Percentiles rank a stretch among this genome's conserved stretches.
Evolutionary conservation across 208 protist species (phyloP).

Genomic region (Leishmania major): DNA sequence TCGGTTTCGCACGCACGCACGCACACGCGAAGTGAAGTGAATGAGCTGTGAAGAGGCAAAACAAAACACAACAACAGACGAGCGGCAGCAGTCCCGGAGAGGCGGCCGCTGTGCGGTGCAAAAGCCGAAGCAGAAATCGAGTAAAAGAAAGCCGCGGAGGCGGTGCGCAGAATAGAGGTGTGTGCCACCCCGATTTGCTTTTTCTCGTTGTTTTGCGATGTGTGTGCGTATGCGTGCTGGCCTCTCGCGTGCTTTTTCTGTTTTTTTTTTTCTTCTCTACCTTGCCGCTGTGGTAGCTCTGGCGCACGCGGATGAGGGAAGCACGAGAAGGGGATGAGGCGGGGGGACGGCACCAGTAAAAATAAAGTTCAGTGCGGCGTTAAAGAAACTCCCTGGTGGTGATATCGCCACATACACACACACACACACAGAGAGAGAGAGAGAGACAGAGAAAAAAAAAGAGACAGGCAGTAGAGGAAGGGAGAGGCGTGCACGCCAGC

Average conservation of each 20-base stretch:
- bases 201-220: not conserved
- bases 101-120: not conserved
- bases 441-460: not conserved
- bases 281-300: not conserved
- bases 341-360: not conserved
- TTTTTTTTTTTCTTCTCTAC: not conserved
- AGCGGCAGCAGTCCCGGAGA: not conserved
- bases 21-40: not conserved
- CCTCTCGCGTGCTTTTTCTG: not conserved
- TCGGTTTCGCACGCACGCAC: not conserved
- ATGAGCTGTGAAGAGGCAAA: not conserved
- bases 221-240: not conserved
- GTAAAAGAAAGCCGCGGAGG: not conserved
- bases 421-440: not conserved
- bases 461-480: not conserved
- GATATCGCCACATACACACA: not conserved
- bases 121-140: not conserved
- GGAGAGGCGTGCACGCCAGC: not conserved
- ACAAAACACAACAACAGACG: slow-evolving; percentile 7
- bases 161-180: not conserved
- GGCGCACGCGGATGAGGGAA: not conserved
- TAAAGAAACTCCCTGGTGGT: too few relatives aligned
- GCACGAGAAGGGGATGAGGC: not conserved
- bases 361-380: not conserved
- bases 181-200: not conserved